Percentiles rank a stretch among this genome's conserved stretches.
phyloP scores from a whole-genome alignment of 768 basidiomycete genomes.

The Dioszegia hungarica region DNA sequence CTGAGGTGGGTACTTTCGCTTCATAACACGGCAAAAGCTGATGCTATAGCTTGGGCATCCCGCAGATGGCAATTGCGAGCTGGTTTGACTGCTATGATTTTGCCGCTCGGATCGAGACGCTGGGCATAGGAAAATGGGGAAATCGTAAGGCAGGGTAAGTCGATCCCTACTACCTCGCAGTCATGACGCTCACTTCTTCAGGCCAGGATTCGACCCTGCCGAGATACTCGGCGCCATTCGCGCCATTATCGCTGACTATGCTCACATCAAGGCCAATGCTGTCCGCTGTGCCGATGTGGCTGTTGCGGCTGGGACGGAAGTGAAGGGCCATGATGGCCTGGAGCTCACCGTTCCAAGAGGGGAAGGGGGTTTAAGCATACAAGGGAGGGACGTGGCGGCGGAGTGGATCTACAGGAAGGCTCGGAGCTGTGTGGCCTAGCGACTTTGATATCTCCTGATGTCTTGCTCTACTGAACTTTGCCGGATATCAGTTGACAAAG shows the following conservation, averaged over 20 bases:
- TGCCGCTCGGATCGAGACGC: slow-evolving; percentile 5
- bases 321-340: neutral
- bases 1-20: slow-evolving; percentile 14
- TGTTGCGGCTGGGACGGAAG: neutral
- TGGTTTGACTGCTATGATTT: slow-evolving; percentile 22
- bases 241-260: neutral
- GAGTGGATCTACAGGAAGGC: slow-evolving; percentile 3
- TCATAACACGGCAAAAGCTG: neutral
- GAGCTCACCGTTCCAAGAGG: neutral
- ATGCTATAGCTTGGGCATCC: slow-evolving; percentile 3
- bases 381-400: slow-evolving; percentile 11
- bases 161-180: neutral
- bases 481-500: too few species aligned
- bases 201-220: neutral
- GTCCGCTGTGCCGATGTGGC: neutral
- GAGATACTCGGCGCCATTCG: slow-evolving; percentile 6
- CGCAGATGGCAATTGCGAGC: slow-evolving; percentile 9
- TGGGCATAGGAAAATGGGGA: slow-evolving; percentile 16
- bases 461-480: too few species aligned
- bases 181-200: neutral
- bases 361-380: neutral
- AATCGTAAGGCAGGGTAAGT: slow-evolving; percentile 10
- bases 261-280: neutral
- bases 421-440: neutral
- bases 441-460: too few species aligned